Base-by-base conservation (phyloP, 768 basidiomycete genomes). In the Kwoniella dendrophila region DNA sequence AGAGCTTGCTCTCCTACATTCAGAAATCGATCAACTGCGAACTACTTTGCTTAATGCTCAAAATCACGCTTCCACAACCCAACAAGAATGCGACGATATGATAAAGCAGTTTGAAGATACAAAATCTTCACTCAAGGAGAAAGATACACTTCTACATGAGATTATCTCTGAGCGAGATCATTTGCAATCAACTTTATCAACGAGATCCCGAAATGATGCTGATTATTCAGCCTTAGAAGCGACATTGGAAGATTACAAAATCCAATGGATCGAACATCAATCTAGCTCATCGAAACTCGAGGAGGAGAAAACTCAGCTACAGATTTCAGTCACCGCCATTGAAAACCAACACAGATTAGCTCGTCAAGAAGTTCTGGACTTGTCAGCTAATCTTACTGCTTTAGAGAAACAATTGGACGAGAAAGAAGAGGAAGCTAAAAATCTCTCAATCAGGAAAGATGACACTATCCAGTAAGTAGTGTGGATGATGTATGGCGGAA, bases 141-240 rank as follows among this genome's bases (percentile, higher is more conserved):
- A 67, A 27, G 56, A 62, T 34, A 12, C 10, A 10, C 4, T 54
- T 3, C 49, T 62, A 3, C 14, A 18, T 16, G 55, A 57, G 1
- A n/a, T 52, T 7, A 20, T n/a, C 1, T 6, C 41, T 11, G 29
- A 57, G n/a, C 45, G 33, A 5, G 47, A 51, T n/a, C 59, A 51
- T 16, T 33, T 57, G 7, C 24, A 41, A 20, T 16, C 12, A 7
- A 27, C 32, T 7, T 45, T 57, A 5, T 20, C 47, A 16, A 10
- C 54, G 34, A 8, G 56, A 54, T 45, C 54, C 16, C 56, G 44
- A 33, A 36, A 41, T 32, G 56, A 62, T 49, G 48, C 24, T 3
- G 59, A 62, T 8, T 14, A 57, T 16, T 26, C 49, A 16, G 14
- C n/a, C n/a, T n/a, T n/a, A n/a, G n/a, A n/a, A n/a, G n/a, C n/a